Evolutionary conservation across 1,139 yeast species (phyloP), one percentile per base, ranked within the genome.

Genomic region (Entelexis paramagnoliae): DNA sequence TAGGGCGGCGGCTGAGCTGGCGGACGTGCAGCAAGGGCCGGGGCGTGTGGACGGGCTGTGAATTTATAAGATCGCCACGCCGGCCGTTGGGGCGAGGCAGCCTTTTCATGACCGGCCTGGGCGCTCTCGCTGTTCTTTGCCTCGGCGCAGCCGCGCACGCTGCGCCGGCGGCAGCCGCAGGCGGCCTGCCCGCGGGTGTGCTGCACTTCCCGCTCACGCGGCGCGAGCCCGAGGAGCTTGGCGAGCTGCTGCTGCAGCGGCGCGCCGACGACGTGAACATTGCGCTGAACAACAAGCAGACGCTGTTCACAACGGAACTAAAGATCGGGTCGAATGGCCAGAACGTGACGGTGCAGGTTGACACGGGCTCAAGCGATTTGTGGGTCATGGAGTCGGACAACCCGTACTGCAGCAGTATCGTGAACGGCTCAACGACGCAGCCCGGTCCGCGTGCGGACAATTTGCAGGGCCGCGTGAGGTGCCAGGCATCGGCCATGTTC

Each of bases 281-380:
- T 13, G 35, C 22, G 16, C 32, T 55, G n/a, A 29, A 34, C 14
- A 48, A 55, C 51, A 19, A 32, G 20, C 22, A 39, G n/a, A 29
- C 49, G 11, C 46, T 48, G 45, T 57, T 52, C 51, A 32, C 54
- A 8, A 48, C 55, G 6, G 20, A 28, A 11, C 48, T 72, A 24
- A 51, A 60, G 40, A 55, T 72, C 13, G 77, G 77, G 6, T 64
- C 71, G 19, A 69, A 71, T 19, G 58, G 60, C 19, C 72, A 71
- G 57, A 54, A 60, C 44, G 62, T 70, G 30, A 54, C 58, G 13
- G 66, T 70, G 16, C 60, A 65, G 51, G 59, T 73, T 32, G 77
- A 73, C 60, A 73, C 77, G 17, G 76, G 76, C 6, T 69, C 74
- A 13, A 62, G 72, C 35, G 74, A 71, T 55, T 63, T 71, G 46